Conservation (phyloP, 2,329 filamentous ascomycete genomes). For the Colletotrichum limetticola region DNA sequence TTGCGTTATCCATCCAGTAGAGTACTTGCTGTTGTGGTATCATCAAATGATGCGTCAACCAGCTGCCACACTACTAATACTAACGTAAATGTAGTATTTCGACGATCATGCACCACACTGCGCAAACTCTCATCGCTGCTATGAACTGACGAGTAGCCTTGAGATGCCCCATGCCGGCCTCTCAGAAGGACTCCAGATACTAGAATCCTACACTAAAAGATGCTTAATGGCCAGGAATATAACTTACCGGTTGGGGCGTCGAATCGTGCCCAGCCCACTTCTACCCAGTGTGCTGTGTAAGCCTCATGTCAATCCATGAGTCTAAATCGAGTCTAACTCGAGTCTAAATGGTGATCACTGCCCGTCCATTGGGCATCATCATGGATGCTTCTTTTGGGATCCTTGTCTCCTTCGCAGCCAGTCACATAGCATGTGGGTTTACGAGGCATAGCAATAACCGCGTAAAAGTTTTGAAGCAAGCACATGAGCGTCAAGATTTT, state of each 20-base stretch:
- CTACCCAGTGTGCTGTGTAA: background rate
- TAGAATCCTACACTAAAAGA: background rate
- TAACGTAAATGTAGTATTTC: background rate
- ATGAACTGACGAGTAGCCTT: background rate
- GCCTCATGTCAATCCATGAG: background rate
- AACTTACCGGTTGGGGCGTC: background rate
- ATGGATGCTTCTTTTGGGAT: background rate
- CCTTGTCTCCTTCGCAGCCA: background rate
- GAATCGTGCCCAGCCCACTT: background rate
- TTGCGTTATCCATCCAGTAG: too few relatives aligned
- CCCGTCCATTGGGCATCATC: background rate
- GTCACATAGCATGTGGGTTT: background rate
- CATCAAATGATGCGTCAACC: background rate
- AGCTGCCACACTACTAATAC: background rate
- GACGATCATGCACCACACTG: background rate
- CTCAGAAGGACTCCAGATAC: background rate
- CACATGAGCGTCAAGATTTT: background rate
- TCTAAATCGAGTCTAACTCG: background rate
- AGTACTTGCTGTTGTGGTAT: background rate
- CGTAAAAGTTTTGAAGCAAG: background rate
- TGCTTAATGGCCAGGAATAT: background rate
- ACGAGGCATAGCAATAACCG: background rate
- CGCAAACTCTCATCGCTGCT: background rate
- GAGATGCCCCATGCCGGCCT: too few relatives aligned
- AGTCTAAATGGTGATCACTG: background rate